A percentile compares a stretch with the other conserved stretches of the same genome.
Conservation (phyloP, 345 rosid species). For the Combretum micranthum region DNA sequence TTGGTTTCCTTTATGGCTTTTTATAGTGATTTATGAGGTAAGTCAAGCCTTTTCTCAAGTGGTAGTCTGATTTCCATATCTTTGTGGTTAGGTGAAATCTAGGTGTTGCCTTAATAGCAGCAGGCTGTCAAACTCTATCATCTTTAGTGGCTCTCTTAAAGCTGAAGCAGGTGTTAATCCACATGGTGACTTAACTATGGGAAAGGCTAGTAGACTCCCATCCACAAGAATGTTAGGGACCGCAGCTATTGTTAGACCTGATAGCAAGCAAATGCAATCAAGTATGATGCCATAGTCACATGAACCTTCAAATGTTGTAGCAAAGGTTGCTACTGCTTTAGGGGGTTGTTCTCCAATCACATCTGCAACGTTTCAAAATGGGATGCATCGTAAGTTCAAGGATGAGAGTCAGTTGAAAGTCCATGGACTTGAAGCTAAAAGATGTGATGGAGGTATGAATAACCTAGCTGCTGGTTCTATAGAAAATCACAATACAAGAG, state of each 20-base stretch:
- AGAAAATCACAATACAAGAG: neutral
- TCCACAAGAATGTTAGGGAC: slow-evolving; percentile 24
- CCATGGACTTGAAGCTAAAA: slow-evolving; percentile 12
- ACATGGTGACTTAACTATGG: slow-evolving; percentile 25
- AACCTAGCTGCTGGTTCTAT: slow-evolving; percentile 1
- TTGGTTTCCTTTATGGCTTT: slow-evolving; percentile 9
- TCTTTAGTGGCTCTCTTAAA: slow-evolving; percentile 29
- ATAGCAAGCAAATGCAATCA: slow-evolving; percentile 18
- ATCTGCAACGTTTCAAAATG: slow-evolving; percentile 34
- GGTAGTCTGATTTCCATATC: slow-evolving; percentile 2
- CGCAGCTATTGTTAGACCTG: slow-evolving; percentile 20
- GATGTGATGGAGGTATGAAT: slow-evolving; percentile 3
- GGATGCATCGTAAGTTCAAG: slow-evolving; percentile 26
- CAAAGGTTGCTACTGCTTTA: slow-evolving; percentile 26
- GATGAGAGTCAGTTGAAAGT: slow-evolving; percentile 25
- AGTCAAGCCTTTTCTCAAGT: neutral
- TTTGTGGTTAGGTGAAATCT: slow-evolving; percentile 46
- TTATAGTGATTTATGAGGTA: neutral
- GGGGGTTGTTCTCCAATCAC: slow-evolving; percentile 27
- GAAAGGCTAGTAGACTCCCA: slow-evolving; percentile 44
- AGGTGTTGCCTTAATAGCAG: slow-evolving; percentile 42
- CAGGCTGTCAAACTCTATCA: slow-evolving; percentile 24
- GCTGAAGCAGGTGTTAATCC: slow-evolving; percentile 19
- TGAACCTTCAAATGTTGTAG: slow-evolving; percentile 26
- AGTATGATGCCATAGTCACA: slow-evolving; percentile 21